Base-by-base conservation (phyloP, 306 rosid species). In the Acacia crassicarpa region DNA sequence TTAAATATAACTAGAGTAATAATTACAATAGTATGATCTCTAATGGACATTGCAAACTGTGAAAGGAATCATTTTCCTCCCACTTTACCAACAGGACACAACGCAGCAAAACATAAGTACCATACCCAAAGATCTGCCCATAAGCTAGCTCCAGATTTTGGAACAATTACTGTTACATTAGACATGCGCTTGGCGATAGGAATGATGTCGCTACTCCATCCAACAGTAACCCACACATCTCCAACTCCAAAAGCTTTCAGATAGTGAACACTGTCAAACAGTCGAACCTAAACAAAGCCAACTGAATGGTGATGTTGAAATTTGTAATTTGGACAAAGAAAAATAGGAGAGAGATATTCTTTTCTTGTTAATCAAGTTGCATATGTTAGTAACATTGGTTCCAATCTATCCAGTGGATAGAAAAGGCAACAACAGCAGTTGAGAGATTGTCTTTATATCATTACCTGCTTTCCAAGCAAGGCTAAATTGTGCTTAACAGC, bases 101-200 rank as follows among this genome's bases (percentile, higher is more conserved):
- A 32, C 70, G 41, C 33, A 74, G 35, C 51, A 74, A 22, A 27
- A 40, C 41, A 48, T n/a, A 49, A 85, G 35, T 1, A 67, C 38
- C 74, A 27, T 91, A 93, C 99, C 99, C 99, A 95, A 44, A 91
- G 84, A 86, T 95, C 98, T 22, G 93, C 98, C 97, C 98, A 95
- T 74, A 93, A 84, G 83, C 98, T 95, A 27, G 94, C 86, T 85
- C 98, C 98, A 38, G 98, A 91, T 78, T 93, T 91, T 2, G 99
- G 99, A 80, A 93, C 98, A 41, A 95, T 76, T 62, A 95, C 95
- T 16, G 98, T 90, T 74, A 95, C 88, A 83, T 90, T 78, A 72
- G 99, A 93, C 92, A 80, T 84, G 84, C 98, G 97, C 78, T 93
- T 93, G 76, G 96, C 95, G 65, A 88, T 82, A 70, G 98, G 98